These are phyloP conservation scores for Pichiaceae sp. DNA, from an alignment of 1,139 yeast species.

Conservation along the genomic window DNA sequence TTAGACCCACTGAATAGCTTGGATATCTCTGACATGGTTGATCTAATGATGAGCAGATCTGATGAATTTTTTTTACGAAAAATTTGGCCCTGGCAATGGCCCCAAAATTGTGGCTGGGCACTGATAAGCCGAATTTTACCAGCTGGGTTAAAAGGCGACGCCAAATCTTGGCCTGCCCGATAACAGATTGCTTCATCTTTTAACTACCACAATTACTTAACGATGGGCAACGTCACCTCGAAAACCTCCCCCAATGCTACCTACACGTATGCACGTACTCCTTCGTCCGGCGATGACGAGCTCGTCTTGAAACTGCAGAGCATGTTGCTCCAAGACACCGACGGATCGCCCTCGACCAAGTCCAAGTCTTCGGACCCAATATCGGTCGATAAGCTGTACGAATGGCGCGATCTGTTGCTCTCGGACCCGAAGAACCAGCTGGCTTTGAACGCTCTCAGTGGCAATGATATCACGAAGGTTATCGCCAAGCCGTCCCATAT, in stretches of 20 bases:
- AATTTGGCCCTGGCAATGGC: too few species aligned
- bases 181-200: neutral
- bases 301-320: slow-evolving; percentile 21
- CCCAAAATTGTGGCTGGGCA: too few species aligned
- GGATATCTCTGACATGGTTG: neutral
- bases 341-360: slow-evolving; percentile 2
- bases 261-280: slow-evolving; percentile 11
- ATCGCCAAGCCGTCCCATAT: slow-evolving; percentile 30
- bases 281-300: slow-evolving; percentile 17
- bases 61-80: neutral
- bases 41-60: neutral
- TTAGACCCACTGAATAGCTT: neutral
- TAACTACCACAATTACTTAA: neutral
- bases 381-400: slow-evolving; percentile 25
- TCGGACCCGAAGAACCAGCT: slow-evolving; percentile 48
- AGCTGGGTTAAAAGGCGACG: neutral
- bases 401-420: slow-evolving; percentile 44
- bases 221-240: slow-evolving; percentile 22
- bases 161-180: neutral
- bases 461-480: slow-evolving; percentile 38
- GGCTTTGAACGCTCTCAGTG: slow-evolving; percentile 52
- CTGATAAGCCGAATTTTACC: too few species aligned
- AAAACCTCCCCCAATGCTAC: slow-evolving; percentile 14
- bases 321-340: slow-evolving; percentile 8
- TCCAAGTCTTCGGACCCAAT: slow-evolving; percentile 26